Evolutionary conservation across 345 rosid species (phyloP), one percentile per base, ranked within the genome.

Genomic region (Citrus hindsii): DNA sequence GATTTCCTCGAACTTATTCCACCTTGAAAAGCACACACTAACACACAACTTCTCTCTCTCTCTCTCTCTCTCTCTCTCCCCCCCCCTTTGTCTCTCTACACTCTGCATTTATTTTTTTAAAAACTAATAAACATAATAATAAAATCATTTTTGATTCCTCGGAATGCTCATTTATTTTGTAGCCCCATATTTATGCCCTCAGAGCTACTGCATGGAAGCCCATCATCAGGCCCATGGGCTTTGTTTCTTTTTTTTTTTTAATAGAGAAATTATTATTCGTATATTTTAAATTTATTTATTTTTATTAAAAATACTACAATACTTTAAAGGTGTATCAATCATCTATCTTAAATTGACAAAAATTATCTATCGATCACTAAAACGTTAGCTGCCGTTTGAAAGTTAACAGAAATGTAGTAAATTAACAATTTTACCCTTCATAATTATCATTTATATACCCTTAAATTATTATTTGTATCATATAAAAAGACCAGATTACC

Each of bases 191-290:
- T 12, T 32, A 5, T 58, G 58, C 71, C 21, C 35, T 25, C 37
- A 28, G 22, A 19, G 28, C 53, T 14, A 21, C 66, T 56, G 60
- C 71, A 69, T 80, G 79, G 79, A 35, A 80, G 79, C 46, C 75
- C 84, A 68, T 82, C 8, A 2, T 24, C 25, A 77, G 73, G 84
- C 75, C 81, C 76, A 73, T 81, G 81, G 84, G 76, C 75, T 73
- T 12, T 76, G 30, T n/a, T 55, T 22, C 9, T 28, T 51, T 32
- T 46, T 6, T 7, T 2, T 14, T 28, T 30, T 10, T 9, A 40
- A 40, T 40, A 40, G 2, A 37, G 0, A 7, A 37, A 6, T 35
- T 32, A 32, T 32, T 32, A 4, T 4, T 32, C 33, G 0, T 0
- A 32, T 4, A 32, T 0, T 32, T 32, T 32, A 4, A 32, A 32